Evolutionary conservation across 2,329 filamentous ascomycete genomes (phyloP).

Genomic region (Fusarium subtropicale): DNA sequence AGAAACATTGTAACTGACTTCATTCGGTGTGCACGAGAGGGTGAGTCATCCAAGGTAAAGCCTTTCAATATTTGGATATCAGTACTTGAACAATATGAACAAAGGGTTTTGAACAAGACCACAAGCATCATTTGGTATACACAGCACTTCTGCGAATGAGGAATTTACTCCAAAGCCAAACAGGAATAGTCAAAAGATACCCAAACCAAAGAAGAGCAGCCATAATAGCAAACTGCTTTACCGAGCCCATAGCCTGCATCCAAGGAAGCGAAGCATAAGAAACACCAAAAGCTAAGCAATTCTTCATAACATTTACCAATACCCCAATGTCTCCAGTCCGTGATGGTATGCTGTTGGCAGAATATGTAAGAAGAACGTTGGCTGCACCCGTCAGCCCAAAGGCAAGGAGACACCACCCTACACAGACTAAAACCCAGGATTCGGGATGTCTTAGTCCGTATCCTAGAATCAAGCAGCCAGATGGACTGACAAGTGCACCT

Average conservation of each 20-base stretch:
- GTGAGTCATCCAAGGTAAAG: too few species aligned
- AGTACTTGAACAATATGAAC: too few species aligned
- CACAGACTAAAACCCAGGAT: not conserved
- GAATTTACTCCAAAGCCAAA: not conserved
- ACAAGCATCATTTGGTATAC: too few species aligned
- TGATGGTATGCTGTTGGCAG: not conserved
- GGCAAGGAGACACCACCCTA: slow-evolving; percentile 3
- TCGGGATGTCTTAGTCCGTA: not conserved
- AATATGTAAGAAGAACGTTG: slow-evolving; percentile 10
- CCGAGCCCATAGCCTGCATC: not conserved
- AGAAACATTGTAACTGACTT: too few species aligned
- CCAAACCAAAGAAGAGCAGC: slow-evolving; percentile 8
- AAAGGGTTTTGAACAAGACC: too few species aligned
- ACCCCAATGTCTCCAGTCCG: slow-evolving; percentile 18
- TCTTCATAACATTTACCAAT: slow-evolving; percentile 17
- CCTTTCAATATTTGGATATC: too few species aligned
- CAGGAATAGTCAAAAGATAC: not conserved
- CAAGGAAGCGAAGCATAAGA: slow-evolving; percentile 3
- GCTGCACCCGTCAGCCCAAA: slow-evolving; percentile 18
- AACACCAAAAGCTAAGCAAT: slow-evolving; percentile 9
- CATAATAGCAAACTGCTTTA: slow-evolving; percentile 6
- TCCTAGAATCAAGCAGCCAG: not conserved
- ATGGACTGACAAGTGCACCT: not conserved
- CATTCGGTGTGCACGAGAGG: too few species aligned
- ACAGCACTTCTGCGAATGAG: not conserved